Conservation (phyloP, 768 basidiomycete genomes). For the Termitomyces sp. region DNA sequence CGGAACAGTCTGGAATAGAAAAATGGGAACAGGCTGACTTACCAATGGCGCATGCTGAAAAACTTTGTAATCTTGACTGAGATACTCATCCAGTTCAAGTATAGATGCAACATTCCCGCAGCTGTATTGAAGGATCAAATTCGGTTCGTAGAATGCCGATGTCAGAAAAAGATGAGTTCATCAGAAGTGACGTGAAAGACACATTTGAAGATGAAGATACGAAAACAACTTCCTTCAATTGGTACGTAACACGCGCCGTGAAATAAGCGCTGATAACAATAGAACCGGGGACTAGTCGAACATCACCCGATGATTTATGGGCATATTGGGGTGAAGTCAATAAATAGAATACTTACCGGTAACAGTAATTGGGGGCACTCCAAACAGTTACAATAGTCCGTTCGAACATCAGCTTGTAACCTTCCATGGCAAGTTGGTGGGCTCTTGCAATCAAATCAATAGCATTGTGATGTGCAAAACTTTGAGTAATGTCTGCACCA, state of each 20-base stretch:
- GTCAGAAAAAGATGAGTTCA: constrained; percentile 2
- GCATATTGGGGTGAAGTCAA: background rate
- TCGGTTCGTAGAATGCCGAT: background rate
- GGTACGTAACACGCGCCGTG: constrained; percentile 1
- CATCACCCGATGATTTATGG: background rate
- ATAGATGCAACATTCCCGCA: constrained; percentile 97
- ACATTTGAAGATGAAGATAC: background rate
- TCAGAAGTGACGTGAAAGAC: background rate
- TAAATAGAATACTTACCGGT: constrained; percentile 59
- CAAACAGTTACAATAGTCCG: constrained; percentile 93
- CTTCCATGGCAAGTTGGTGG: constrained; percentile 98
- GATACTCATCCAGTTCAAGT: constrained; percentile 87
- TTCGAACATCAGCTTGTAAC: constrained; percentile 97
- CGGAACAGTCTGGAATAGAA: background rate
- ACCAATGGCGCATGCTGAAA: constrained; percentile 88
- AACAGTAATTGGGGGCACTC: constrained; percentile 98
- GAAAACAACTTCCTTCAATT: background rate
- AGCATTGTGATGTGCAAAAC: constrained; percentile 85
- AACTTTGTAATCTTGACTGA: constrained; percentile 93
- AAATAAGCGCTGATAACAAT: background rate
- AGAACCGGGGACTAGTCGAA: background rate
- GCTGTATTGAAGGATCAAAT: constrained; percentile 31
- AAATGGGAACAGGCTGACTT: constrained; percentile 22
- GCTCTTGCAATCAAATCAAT: constrained; percentile 95
- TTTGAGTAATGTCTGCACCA: constrained; percentile 85